Evolutionary conservation across 2,329 filamentous ascomycete species (phyloP).

Genomic region (Cucurbitaria berberidis): DNA sequence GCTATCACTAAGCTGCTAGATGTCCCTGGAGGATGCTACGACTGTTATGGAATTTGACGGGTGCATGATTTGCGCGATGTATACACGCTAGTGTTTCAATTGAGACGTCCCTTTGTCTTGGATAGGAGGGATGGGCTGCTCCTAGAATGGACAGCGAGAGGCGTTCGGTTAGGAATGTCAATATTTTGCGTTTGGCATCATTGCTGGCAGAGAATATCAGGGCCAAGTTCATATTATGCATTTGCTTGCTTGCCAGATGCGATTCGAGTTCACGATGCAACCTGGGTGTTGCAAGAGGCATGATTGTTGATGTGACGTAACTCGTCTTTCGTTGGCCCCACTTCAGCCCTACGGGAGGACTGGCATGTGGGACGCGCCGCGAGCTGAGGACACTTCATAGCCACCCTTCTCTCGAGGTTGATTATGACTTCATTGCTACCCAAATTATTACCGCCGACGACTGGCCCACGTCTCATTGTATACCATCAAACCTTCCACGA

Average conservation of each 20-base stretch:
- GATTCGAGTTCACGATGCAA: neutral
- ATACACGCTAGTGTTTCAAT: conserved; percentile 13
- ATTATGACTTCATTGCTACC: conserved; percentile 38
- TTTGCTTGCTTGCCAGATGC: neutral
- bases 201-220: neutral
- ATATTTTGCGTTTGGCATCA: conserved; percentile 1
- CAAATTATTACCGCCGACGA: conserved; percentile 42
- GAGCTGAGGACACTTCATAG: neutral
- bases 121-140: conserved; percentile 23
- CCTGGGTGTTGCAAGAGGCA: conserved; percentile 21
- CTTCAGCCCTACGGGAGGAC: conserved; percentile 36
- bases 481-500: conserved; percentile 72
- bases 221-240: conserved; percentile 2
- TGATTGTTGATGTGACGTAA: conserved; percentile 30
- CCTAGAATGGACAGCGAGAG: conserved; percentile 20
- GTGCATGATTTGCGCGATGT: conserved; percentile 24
- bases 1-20: conserved; percentile 35
- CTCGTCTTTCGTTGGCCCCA: conserved; percentile 19
- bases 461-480: conserved; percentile 56
- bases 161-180: conserved; percentile 30
- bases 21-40: conserved; percentile 35
- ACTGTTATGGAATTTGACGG: conserved; percentile 36
- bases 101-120: conserved; percentile 26
- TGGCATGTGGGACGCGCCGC: neutral
- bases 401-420: neutral